Percentiles rank a stretch among this genome's conserved stretches.
Evolutionary conservation across 495 filamentous ascomycete species (phyloP).

Genomic region (Neohortaea acidophila): DNA sequence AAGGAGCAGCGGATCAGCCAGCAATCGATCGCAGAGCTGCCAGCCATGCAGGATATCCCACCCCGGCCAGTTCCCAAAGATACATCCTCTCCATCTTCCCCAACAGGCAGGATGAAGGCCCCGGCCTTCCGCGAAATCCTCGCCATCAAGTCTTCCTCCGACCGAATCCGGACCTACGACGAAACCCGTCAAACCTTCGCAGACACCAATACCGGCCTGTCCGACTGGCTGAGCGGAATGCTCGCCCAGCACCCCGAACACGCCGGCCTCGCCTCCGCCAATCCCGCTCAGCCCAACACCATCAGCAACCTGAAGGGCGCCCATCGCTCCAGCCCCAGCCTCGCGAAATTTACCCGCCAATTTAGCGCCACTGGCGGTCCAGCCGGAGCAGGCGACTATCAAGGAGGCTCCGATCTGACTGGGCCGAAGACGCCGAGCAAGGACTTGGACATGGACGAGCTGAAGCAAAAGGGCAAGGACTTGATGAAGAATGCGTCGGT

Average conservation of each 20-base stretch:
- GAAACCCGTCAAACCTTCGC: constrained; percentile 56
- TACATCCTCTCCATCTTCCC: background rate
- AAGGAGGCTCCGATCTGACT: no score
- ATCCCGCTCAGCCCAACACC: constrained; percentile 1
- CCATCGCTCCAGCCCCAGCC: background rate
- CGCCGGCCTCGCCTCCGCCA: constrained; percentile 29
- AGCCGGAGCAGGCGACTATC: background rate
- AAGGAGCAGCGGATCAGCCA: background rate
- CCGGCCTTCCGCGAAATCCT: constrained; percentile 55
- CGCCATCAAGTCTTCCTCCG: constrained; percentile 39
- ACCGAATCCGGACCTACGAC: constrained; percentile 55
- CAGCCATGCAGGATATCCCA: no score
- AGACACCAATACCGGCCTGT: constrained; percentile 53
- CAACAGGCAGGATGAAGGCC: background rate
- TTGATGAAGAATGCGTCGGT: constrained; percentile 63
- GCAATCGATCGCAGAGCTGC: background rate
- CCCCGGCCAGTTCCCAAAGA: background rate
- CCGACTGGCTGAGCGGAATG: constrained; percentile 50
- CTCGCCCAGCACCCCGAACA: constrained; percentile 38
- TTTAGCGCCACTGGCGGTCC: background rate
- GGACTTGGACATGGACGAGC: constrained; percentile 8
- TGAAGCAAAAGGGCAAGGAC: constrained; percentile 65
- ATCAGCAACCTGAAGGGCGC: background rate
- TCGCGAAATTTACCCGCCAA: background rate
- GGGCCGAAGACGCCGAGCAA: background rate